Conservation (phyloP, 352 stramenopile genomes). For the Globisporangium canariense region DNA sequence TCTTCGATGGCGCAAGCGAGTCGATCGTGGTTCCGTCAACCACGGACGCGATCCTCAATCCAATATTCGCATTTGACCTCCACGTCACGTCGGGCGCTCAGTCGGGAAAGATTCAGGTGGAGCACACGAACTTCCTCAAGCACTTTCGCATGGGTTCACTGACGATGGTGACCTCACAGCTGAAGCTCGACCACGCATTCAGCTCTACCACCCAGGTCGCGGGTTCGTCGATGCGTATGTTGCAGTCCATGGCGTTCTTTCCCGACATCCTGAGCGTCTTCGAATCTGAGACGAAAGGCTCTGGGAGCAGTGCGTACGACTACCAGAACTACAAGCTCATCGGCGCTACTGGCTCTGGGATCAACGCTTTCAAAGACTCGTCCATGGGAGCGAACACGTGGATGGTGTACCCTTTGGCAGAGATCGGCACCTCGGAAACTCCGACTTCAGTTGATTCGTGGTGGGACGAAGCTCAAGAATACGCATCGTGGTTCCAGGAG, state of each 20-base stretch:
- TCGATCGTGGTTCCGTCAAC: conserved; percentile 23
- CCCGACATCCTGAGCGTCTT: conserved; percentile 33
- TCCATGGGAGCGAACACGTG: conserved; percentile 24
- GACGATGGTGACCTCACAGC: conserved; percentile 18
- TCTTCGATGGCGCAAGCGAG: conserved; percentile 9
- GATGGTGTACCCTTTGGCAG: conserved; percentile 26
- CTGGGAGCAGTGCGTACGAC: conserved; percentile 11
- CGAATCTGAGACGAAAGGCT: not conserved
- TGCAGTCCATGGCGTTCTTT: conserved; percentile 40
- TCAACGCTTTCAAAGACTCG: conserved; percentile 39
- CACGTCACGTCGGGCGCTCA: conserved; percentile 27
- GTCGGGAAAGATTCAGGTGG: not conserved
- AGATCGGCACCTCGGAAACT: conserved; percentile 11
- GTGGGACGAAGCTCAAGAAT: conserved; percentile 33
- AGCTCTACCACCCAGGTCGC: conserved; percentile 15
- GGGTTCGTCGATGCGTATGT: conserved; percentile 37
- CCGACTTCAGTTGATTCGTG: conserved; percentile 11
- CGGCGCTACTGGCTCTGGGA: conserved; percentile 26
- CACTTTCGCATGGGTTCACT: conserved; percentile 22
- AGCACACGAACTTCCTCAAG: conserved; percentile 20
- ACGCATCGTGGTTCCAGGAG: conserved; percentile 29
- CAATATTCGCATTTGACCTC: conserved; percentile 27
- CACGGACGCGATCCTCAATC: conserved; percentile 19
- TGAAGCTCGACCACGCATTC: conserved; percentile 32
- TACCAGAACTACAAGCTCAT: conserved; percentile 37